phyloP scores from a whole-genome alignment of 495 filamentous ascomycete species.

The Daldinia vernicosa region DNA sequence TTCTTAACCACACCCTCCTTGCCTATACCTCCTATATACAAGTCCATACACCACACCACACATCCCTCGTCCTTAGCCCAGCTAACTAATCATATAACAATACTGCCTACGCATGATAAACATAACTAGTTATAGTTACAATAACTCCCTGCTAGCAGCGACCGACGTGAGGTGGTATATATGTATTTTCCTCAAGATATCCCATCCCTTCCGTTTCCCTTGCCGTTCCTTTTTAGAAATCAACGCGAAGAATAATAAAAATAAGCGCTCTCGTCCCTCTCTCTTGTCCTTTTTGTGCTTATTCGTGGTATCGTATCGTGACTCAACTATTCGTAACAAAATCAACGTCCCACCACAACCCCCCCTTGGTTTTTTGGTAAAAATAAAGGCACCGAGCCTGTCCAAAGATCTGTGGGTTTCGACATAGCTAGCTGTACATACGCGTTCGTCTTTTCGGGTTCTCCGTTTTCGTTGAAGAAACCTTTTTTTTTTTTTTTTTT shows the following conservation, averaged over 20 bases:
- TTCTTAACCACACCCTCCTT: not conserved
- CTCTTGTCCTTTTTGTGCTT: not conserved
- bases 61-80: not conserved
- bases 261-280: slow-evolving; percentile 7
- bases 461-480: slow-evolving; percentile 11
- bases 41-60: slow-evolving; percentile 3
- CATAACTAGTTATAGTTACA: not conserved
- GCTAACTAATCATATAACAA: not conserved
- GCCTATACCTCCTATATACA: slow-evolving; percentile 25
- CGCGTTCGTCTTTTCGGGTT: slow-evolving; percentile 5
- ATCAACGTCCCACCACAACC: not conserved
- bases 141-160: slow-evolving; percentile 9
- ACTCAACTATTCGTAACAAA: not conserved
- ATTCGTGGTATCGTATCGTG: slow-evolving; percentile 40
- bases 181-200: not conserved
- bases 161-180: not conserved
- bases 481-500: not conserved
- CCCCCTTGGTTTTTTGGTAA: not conserved
- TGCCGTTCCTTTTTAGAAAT: slow-evolving; percentile 17
- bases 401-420: slow-evolving; percentile 34
- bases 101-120: not conserved
- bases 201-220: not conserved
- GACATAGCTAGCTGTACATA: slow-evolving; percentile 34
- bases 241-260: not conserved
- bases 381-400: slow-evolving; percentile 28